phyloP scores from a whole-genome alignment of 116 monocot genomes.

The Cymodocea nodosa region DNA sequence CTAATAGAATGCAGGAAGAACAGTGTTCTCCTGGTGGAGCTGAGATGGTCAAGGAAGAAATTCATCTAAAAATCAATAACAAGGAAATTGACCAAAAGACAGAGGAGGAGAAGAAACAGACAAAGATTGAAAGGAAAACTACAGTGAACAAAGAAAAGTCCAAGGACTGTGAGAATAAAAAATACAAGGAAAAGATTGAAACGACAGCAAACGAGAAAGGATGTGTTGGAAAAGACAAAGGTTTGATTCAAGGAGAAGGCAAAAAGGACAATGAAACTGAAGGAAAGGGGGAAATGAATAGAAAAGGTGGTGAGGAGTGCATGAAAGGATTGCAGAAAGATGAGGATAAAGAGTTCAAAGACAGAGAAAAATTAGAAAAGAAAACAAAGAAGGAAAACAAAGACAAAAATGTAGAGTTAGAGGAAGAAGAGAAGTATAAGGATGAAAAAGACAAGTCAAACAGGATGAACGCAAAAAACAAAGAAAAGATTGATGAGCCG shows the following conservation, averaged over 20 bases:
- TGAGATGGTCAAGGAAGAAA: neutral
- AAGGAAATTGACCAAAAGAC: neutral
- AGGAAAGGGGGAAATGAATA: no score
- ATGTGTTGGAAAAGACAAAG: no score
- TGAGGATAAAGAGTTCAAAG: neutral
- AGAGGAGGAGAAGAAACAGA: neutral
- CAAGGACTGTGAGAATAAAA: neutral
- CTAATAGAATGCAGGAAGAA: neutral
- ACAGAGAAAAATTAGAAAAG: neutral
- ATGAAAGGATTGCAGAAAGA: no score
- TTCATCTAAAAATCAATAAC: neutral
- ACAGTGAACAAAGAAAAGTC: neutral
- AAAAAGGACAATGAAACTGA: no score
- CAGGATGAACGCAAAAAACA: neutral
- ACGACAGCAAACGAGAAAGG: neutral
- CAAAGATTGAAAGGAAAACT: neutral
- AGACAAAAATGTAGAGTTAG: neutral
- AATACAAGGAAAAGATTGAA: neutral
- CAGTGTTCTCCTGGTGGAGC: neutral
- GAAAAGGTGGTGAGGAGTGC: no score
- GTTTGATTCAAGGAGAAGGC: no score
- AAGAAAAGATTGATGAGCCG: neutral
- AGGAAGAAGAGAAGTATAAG: neutral
- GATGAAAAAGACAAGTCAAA: neutral
- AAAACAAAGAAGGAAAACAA: neutral